Evolutionary conservation across 805 yeast species (phyloP), one percentile per base, ranked within the genome.

Genomic region (Candida xyloterini): DNA sequence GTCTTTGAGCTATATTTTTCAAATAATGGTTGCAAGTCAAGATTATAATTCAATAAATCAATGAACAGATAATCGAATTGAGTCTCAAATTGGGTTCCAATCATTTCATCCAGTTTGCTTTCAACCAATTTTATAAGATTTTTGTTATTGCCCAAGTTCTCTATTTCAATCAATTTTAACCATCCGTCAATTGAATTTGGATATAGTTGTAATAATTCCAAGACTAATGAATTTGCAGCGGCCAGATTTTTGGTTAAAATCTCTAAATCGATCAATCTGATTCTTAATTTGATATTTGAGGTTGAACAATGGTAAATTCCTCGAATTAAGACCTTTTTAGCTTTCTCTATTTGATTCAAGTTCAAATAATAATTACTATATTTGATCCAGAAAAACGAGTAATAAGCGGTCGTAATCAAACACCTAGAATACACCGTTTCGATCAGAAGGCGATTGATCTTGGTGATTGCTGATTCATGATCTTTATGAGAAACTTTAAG

Each of bases 381-480:
- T 38, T 71, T 71, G 10, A 74, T 47, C 79, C 83, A 79, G 28
- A 78, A 63, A 15, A 52, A 54, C 0, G 70, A 64, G 45, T 75
- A 71, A n/a, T 57, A 51, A 1, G 74, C 70, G 1, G 76, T 65
- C 2, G 70, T 48, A 3, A 73, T 61, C 5, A 78, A 44, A 27
- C 78, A 71, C 43, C 86, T 52, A 37, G 74, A 75, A 45, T 73
- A 79, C 0, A 62, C 49, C 10, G 70, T 65, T 10, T 51, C 53
- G 6, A 60, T 48, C 22, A 57, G 55, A 28, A 55, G 37, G 5
- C 44, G 42, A 37, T 56, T 54, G 18, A 56, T 51, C 27, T 40
- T 43, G 4, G 49, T 47, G 10, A 49, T 36, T 1, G 38, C 28
- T 13, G 52, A 38, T 27, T 53, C 56, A 3, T 44, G 30, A 14